These are phyloP conservation scores for Vitellaria paradoxa DNA, from an alignment of 179 eudicot genomes.

Conservation along the genomic window DNA sequence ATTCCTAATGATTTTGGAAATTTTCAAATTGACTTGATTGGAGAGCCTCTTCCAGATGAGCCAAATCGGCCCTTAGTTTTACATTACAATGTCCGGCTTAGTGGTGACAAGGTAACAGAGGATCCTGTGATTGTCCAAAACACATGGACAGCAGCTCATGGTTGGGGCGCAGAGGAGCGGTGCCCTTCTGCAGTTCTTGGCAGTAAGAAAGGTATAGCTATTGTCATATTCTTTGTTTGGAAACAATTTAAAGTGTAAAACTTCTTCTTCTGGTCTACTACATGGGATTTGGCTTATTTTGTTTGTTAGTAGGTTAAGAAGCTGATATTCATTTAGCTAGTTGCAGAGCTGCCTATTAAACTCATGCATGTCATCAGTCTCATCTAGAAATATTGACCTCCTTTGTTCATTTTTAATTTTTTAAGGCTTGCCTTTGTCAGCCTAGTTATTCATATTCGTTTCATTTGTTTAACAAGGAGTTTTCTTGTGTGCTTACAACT, in stretches of 20 bases:
- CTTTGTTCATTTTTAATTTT: no score
- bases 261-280: not conserved
- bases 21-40: slow-evolving; percentile 66
- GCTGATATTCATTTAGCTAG: not conserved
- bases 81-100: slow-evolving; percentile 76
- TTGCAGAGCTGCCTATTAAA: not conserved
- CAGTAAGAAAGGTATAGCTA: slow-evolving; percentile 51
- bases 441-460: no score
- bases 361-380: not conserved
- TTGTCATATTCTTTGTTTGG: not conserved
- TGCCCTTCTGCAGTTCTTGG: slow-evolving; percentile 57
- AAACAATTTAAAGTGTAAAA: not conserved
- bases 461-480: no score
- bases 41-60: slow-evolving; percentile 72
- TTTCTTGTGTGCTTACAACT: no score
- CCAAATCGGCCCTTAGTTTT: slow-evolving; percentile 70
- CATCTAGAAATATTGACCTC: not conserved
- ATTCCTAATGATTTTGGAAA: slow-evolving; percentile 71
- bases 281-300: not conserved
- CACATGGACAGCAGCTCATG: slow-evolving; percentile 76
- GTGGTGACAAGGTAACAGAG: slow-evolving; percentile 74
- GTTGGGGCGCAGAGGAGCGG: slow-evolving; percentile 83
- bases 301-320: not conserved
- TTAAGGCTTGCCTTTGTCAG: no score
- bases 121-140: slow-evolving; percentile 85